phyloP scores from a whole-genome alignment of 805 yeast genomes.

The Metschnikowia reukaufii region DNA sequence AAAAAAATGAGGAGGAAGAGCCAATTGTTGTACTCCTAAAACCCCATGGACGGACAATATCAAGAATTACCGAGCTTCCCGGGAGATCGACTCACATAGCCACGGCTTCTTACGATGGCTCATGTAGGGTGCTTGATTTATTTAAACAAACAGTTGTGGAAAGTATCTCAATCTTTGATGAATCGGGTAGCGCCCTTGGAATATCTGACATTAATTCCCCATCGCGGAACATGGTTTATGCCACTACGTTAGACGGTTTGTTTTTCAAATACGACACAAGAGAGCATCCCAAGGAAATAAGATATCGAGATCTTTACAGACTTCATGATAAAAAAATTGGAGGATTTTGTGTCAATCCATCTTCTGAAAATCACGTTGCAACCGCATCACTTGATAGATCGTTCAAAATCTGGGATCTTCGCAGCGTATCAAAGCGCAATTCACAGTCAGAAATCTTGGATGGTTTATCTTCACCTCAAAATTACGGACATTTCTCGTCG shows the following conservation, averaged over 20 bases:
- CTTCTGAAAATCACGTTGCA: constrained; percentile 61
- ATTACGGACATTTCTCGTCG: constrained; percentile 63
- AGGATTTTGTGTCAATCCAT: constrained; percentile 79
- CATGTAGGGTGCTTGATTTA: constrained; percentile 72
- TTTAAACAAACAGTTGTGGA: constrained; percentile 59
- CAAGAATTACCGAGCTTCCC: constrained; percentile 57
- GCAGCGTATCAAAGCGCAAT: constrained; percentile 42
- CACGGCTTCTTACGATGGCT: constrained; percentile 85
- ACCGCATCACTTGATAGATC: constrained; percentile 90
- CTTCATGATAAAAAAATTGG: constrained; percentile 92
- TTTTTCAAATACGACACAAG: constrained; percentile 76
- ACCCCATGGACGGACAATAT: constrained; percentile 74
- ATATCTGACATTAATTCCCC: constrained; percentile 71
- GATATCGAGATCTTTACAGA: constrained; percentile 44
- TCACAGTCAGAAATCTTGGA: constrained; percentile 12
- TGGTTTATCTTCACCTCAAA: constrained; percentile 41
- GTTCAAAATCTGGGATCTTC: constrained; percentile 81
- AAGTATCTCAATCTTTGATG: constrained; percentile 43
- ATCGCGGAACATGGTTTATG: constrained; percentile 53
- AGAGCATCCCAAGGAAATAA: constrained; percentile 31
- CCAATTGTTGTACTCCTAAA: constrained; percentile 64
- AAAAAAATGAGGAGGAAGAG: constrained; percentile 35
- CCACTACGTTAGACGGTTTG: constrained; percentile 79
- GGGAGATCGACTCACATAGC: constrained; percentile 54
- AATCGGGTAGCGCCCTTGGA: constrained; percentile 53